Evolutionary conservation across 2,329 filamentous ascomycete species (phyloP), one percentile per base, ranked within the genome.

Genomic region (Claviceps monticola): DNA sequence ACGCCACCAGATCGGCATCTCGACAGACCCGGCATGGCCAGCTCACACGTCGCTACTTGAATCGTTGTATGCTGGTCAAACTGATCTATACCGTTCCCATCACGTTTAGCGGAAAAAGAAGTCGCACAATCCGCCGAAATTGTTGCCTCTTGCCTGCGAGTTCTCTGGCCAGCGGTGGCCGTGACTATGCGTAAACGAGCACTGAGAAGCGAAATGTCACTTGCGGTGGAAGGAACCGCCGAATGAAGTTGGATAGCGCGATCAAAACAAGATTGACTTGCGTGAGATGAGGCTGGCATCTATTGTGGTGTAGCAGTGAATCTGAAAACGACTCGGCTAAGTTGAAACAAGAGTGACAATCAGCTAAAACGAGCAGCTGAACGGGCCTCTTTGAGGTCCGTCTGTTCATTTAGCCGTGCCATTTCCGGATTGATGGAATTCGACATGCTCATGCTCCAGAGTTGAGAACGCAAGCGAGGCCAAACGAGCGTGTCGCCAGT

Each of bases 1-100:
- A 41, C 47, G 48, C 48, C 48, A 49, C 39, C 48, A 43, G n/a
- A 49, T 36, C 39, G 39, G 39, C 48, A 49, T 49, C 39, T 49
- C 48, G 39, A 37, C 48, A n/a, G 39, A 44, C 39, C 36, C 48
- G 39, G 39, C 48, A 49, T 49, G 38, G 39, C 48, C 14, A 13
- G 48, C 23, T 49, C n/a, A 21, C 21, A 36, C 5, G 4, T 16
- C 14, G 23, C 21, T 19, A 41, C 9, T 49, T 42, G 47, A 13
- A 19, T 34, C 8, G 21, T 34, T 19, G 21, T 19, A 19, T 41
- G 21, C 37, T 29, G n/a, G 9, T 1, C 29, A 11, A 42, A 37
- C 13, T 23, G 19, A 9, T 17, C 3, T 29, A 17, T 29, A 16
- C 19, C 47, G 37, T 3, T 42, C 17, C 29, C 47, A 42, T 34